phyloP scores from a whole-genome alignment of 805 yeast genomes.

The Yamadazyma olivae region DNA sequence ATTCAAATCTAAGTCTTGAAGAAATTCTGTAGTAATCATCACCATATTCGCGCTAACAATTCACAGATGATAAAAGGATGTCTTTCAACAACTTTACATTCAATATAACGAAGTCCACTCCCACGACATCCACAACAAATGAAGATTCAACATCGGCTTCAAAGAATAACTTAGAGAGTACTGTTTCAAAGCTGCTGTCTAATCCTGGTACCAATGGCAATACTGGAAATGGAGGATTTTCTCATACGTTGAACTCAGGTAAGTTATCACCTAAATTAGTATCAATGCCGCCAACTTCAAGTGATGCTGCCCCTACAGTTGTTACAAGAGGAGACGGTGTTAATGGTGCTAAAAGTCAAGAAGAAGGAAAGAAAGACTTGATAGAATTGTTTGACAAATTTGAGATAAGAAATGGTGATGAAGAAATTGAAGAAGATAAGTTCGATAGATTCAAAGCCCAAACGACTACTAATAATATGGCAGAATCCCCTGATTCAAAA shows the following conservation, averaged over 20 bases:
- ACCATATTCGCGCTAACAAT: background rate
- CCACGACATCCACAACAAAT: conserved; percentile 42
- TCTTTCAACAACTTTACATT: conserved; percentile 30
- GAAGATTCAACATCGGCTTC: conserved; percentile 10
- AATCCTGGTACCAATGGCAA: conserved; percentile 13
- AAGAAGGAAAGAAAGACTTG: conserved; percentile 15
- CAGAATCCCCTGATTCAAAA: background rate
- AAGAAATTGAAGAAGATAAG: background rate
- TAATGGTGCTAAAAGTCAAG: conserved; percentile 3
- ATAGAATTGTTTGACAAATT: conserved; percentile 35
- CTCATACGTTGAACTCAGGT: conserved; percentile 11
- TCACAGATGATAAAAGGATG: conserved; percentile 13
- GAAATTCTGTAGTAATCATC: background rate
- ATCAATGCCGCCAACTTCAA: conserved; percentile 9
- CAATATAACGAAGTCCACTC: conserved; percentile 35
- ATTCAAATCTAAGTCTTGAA: background rate
- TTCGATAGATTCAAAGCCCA: background rate
- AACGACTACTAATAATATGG: background rate
- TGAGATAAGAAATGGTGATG: conserved; percentile 16
- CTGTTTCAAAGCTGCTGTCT: too few species aligned
- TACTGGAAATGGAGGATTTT: conserved; percentile 8
- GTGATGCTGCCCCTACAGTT: conserved; percentile 21
- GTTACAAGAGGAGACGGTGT: conserved; percentile 17
- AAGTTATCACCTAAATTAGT: conserved; percentile 10
- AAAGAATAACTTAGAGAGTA: too few species aligned